Evolutionary conservation across 1,284 basidiomycete species (phyloP), one percentile per base, ranked within the genome.

Genomic region (Ceratobasidium sp.): DNA sequence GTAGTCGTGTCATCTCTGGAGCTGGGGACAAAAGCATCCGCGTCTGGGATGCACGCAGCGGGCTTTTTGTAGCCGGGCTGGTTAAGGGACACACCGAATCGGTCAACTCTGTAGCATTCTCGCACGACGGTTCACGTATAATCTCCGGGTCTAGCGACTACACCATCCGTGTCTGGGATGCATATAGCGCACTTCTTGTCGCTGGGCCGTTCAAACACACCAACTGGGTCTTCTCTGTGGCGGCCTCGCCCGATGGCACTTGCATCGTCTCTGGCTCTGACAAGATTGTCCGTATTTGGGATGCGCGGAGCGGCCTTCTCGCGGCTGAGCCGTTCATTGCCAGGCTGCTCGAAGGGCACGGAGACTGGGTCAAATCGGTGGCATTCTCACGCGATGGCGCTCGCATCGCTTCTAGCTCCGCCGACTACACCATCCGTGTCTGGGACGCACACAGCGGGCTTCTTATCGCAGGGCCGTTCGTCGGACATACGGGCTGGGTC

Each of bases 231-330:
- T 41, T 21, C n/a, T 74, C 61, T 21, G 52, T 74, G 23, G 49
- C 38, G 7, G 72, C 66, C 23, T 52, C 44, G n/a, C 44, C 38
- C 16, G 73, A 74, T 21, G 50, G 43, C 18, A 32, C 2, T 1
- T n/a, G n/a, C n/a, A 21, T 72, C 16, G 59, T 50, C 1, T 58
- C 66, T 30, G 44, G 67, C 14, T 71, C 66, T 11, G 73, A 74
- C 38, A n/a, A 46, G 8, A 71, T 44, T 26, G 18, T 74, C 44
- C 66, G 58, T 14, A 23, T 70, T 5, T 74, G 73, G 73, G 55
- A 74, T 54, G n/a, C n/a, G n/a, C n/a, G n/a, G n/a, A n/a, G n/a
- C n/a, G n/a, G n/a, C n/a, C n/a, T n/a, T n/a, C n/a, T n/a, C n/a
- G n/a, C n/a, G n/a, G n/a, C n/a, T n/a, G n/a, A n/a, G n/a, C n/a